Evolutionary conservation across 2,329 filamentous ascomycete genomes (phyloP), one percentile per base, ranked within the genome.

Genomic region (Ceratocystis papillata): DNA sequence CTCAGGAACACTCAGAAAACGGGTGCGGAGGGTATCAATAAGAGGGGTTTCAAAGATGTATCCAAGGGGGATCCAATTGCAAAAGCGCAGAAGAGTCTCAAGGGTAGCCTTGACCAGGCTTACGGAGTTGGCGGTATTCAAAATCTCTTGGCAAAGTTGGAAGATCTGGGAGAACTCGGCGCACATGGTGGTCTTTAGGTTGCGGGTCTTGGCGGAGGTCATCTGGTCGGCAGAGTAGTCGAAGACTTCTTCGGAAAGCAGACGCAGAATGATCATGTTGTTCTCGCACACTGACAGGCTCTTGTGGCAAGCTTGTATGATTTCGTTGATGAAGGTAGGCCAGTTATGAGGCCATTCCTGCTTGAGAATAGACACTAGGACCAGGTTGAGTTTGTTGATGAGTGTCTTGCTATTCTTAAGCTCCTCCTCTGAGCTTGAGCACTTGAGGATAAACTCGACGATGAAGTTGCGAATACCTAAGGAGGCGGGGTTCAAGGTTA

Each of bases 271-370:
- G 70, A 90, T 91, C 94, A 99, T 99, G 81, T 99, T 99, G 80
- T 99, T 99, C 79, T 99, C 94, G 83, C 95, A 99, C 72, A 99
- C 95, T 46, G 93, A 94, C 65, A 99, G 81, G 77, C 89, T 96
- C 71, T 90, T 93, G 75, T 96, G 92, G 78, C 92, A 97, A 66
- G 94, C 93, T 25, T 90, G 88, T 72, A 99, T 91, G 77, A 99
- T 99, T 80, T 99, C 94, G 80, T 97, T 97, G 83, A 99, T 97
- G 77, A 99, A 99, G 22, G 91, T 96, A 10, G 95, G 94, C 94
- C 95, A 99, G 81, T 99, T 96, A 78, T 97, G 93, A 67, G 94
- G 94, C 94, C 94, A 99, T 78, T 99, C 94, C 78, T 99, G 94
- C 82, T 99, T 99, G 74, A 99, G 81, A 69, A 99, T 93, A 67